phyloP scores from a whole-genome alignment of 2,329 filamentous ascomycete species.

The Talaromyces rugulosus region DNA sequence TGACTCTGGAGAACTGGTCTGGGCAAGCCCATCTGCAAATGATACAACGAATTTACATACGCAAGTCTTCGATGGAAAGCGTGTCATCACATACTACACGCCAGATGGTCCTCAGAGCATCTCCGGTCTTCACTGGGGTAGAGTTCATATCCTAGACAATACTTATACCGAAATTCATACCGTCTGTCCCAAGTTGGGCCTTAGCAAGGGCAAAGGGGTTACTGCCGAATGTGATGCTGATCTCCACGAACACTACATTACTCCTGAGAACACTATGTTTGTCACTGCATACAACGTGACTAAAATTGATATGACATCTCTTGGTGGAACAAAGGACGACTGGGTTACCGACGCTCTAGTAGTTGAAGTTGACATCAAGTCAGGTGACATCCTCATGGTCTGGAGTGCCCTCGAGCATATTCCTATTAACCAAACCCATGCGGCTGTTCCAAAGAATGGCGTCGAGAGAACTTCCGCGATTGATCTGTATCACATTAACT shows the following conservation, averaged over 20 bases:
- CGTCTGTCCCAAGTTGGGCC: background rate
- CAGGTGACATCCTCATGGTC: slow-evolving; percentile 37
- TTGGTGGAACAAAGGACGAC: slow-evolving; percentile 32
- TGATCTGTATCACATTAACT: slow-evolving; percentile 35
- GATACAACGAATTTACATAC: background rate
- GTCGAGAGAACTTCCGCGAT: slow-evolving; percentile 22
- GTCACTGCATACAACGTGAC: slow-evolving; percentile 38
- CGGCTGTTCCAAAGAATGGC: slow-evolving; percentile 22
- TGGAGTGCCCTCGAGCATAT: slow-evolving; percentile 45
- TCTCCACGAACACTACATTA: slow-evolving; percentile 44
- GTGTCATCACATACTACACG: slow-evolving; percentile 1
- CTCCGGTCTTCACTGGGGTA: background rate
- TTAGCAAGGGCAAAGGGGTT: background rate
- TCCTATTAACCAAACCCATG: slow-evolving; percentile 18
- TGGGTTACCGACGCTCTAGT: slow-evolving; percentile 40
- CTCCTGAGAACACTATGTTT: slow-evolving; percentile 38
- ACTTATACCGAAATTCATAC: slow-evolving; percentile 1
- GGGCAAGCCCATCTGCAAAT: background rate
- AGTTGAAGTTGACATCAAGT: slow-evolving; percentile 44
- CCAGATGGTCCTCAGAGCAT: background rate
- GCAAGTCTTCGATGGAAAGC: background rate
- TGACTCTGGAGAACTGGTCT: background rate
- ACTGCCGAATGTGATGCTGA: slow-evolving; percentile 24
- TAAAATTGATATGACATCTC: slow-evolving; percentile 32
- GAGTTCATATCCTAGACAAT: background rate